These are phyloP conservation scores for Millerago galiae DNA, from an alignment of 805 yeast genomes.

Conservation along the genomic window DNA sequence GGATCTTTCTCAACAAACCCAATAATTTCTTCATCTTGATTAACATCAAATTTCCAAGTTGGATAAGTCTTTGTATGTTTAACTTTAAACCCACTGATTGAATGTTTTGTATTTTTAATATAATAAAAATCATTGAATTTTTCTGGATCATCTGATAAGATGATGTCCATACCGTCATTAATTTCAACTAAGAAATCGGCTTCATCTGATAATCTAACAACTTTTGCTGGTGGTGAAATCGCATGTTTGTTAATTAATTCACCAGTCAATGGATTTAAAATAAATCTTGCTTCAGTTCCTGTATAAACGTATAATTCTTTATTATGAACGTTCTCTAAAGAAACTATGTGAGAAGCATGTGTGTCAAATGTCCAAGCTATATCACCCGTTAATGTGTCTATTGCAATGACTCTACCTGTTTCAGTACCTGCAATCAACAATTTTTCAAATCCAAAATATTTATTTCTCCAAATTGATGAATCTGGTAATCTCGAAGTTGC, in stretches of 20 bases:
- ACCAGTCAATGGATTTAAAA: slow-evolving; percentile 27
- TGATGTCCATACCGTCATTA: slow-evolving; percentile 13
- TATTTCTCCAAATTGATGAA: slow-evolving; percentile 8
- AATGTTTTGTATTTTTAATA: slow-evolving; percentile 20
- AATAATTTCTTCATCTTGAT: slow-evolving; percentile 31
- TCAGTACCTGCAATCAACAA: slow-evolving; percentile 34
- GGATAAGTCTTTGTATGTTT: slow-evolving; percentile 15
- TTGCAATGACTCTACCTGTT: slow-evolving; percentile 36
- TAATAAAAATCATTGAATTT: slow-evolving; percentile 16
- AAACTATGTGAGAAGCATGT: slow-evolving; percentile 16
- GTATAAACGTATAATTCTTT: slow-evolving; percentile 14
- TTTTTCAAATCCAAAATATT: slow-evolving; percentile 42
- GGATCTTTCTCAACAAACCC: slow-evolving; percentile 34
- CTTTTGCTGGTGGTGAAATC: slow-evolving; percentile 9
- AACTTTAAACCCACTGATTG: slow-evolving; percentile 21
- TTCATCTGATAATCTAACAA: slow-evolving; percentile 12
- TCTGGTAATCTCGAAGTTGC: slow-evolving; percentile 9
- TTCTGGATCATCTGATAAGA: slow-evolving; percentile 15
- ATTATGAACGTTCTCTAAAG: slow-evolving; percentile 18
- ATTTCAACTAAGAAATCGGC: slow-evolving; percentile 15
- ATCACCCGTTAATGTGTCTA: slow-evolving; percentile 35
- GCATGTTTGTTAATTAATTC: slow-evolving; percentile 12
- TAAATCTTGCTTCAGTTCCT: slow-evolving; percentile 14
- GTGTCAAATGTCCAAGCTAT: slow-evolving; percentile 33
- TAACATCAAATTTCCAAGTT: slow-evolving; percentile 34